Base-by-base conservation (phyloP, 2,329 filamentous ascomycete species). In the Coccinonectria pachysandricola region DNA sequence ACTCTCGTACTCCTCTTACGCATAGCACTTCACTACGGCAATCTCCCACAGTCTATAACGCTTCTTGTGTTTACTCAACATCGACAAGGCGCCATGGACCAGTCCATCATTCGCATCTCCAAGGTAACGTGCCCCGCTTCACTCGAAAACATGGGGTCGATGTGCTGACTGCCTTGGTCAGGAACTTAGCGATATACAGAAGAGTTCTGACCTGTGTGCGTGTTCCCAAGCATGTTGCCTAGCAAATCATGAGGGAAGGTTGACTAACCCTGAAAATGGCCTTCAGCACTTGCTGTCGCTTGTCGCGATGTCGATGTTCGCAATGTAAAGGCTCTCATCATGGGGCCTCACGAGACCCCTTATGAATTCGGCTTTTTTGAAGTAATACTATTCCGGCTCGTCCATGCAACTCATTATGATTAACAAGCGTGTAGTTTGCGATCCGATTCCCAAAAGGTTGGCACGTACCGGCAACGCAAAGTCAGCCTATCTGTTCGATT, bases 341-440 rank as follows among this genome's bases (percentile, higher is more conserved):
- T 96, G 40, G 91, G 91, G 1, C 88, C 91, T 13, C 85, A 88
- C 39, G 87, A 91, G 43, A 93, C 87, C 1, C 87, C 88, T 0
- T 98, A 98, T 54, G 87, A 95, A 54, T 95, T 92, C 49, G 91
- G 91, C 3, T 95, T 95, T 59, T 96, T 93, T 50, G 86, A 96
- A 68, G 86, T 91, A 53, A n/a, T n/a, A n/a, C n/a, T n/a, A n/a
- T n/a, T n/a, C n/a, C n/a, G n/a, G n/a, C n/a, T n/a, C n/a, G n/a
- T n/a, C n/a, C n/a, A n/a, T n/a, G n/a, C n/a, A n/a, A n/a, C n/a
- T n/a, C n/a, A n/a, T n/a, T n/a, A n/a, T n/a, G n/a, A n/a, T n/a
- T n/a, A 7, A 17, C 14, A 11, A 5, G 12, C 8, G 21, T 11
- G 21, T 9, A 87, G 80, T 92, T 93, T 49, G 53, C 64, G 0